Evolutionary conservation across 805 yeast species (phyloP).

Genomic region (Ogataea wickerhamii): DNA sequence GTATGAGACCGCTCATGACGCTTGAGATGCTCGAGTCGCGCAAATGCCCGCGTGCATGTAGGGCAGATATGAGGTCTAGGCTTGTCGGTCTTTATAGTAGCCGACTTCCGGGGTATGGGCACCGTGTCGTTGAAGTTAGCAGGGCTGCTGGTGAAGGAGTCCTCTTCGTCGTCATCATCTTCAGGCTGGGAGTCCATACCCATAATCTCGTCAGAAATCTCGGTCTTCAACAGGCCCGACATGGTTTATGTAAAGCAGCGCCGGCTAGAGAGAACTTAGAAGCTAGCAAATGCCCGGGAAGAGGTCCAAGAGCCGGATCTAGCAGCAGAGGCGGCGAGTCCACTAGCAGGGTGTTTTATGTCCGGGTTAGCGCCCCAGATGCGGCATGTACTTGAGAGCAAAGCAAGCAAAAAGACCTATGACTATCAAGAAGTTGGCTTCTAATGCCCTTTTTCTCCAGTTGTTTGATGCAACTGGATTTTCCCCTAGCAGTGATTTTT

Average conservation of each 20-base stretch:
- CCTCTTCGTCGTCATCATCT: constrained; percentile 11
- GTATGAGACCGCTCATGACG: constrained; percentile 95
- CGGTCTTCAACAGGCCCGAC: not conserved
- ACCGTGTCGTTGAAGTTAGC: constrained; percentile 5
- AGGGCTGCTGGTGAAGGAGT: not conserved
- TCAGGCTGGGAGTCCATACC: constrained; percentile 7
- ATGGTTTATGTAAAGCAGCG: too few species aligned
- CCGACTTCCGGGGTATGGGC: constrained; percentile 84
- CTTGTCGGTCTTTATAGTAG: constrained; percentile 81
- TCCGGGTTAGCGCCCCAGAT: too few species aligned
- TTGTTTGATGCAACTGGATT: constrained; percentile 1
- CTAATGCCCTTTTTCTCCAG: not conserved
- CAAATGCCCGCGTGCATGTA: constrained; percentile 93
- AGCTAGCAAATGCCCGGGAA: too few species aligned
- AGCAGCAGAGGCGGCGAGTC: too few species aligned
- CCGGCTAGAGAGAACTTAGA: too few species aligned
- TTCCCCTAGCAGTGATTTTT: not conserved
- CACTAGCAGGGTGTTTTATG: too few species aligned
- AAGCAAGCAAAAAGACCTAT: too few species aligned
- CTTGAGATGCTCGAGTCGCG: constrained; percentile 88
- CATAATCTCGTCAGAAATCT: constrained; percentile 9
- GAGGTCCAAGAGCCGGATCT: too few species aligned
- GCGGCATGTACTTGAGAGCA: too few species aligned
- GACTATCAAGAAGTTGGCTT: too few species aligned
- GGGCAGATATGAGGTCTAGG: constrained; percentile 92